Base-by-base conservation (phyloP, 352 stramenopile species). In the Thraustochytrium striatum region DNA sequence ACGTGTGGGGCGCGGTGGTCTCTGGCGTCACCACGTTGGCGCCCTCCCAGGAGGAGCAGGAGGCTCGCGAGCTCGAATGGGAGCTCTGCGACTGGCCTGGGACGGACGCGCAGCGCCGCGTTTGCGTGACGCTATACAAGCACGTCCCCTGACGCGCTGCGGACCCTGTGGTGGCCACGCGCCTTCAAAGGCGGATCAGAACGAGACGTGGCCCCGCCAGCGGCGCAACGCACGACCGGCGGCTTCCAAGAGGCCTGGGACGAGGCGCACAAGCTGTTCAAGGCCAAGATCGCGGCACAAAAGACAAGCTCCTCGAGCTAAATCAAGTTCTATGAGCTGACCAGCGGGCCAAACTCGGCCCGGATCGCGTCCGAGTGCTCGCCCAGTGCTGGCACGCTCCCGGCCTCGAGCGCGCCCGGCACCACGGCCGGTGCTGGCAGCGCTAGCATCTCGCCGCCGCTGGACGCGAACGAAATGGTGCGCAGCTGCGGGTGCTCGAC, bases 401-500 rank as follows among this genome's bases (percentile, higher is more conserved):
- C 9, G 25, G 58, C n/a, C 52, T 52, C 32, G 11, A 21, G 28
- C 25, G 36, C 21, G 3, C n/a, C 38, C 19, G 70, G 58, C 32
- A 65, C 28, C 21, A 80, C 32, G 7, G 55, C 70, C 9, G 70
- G 70, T 11, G 55, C 55, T 7, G 58, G 55, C 11, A 80, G 28
- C 33, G 7, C 53, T 58, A 80, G 53, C 33, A 30, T 19, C 7
- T 80, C 57, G 25, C 58, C 58, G 28, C 58, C 16, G 32, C 79
- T 57, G 1, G 55, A 79, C 11, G 21, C 9, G 58, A 47, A 80
- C 39, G 57, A 21, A 35, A 72, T 28, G 1, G 70, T 80, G 9
- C 58, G 53, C 8, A 80, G 58, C 57, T 72, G 55, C 30, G 70
- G 70, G 38, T 80, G 70, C 28, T 30, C 19, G 1, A 80, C 55